Evolutionary conservation across 1,284 basidiomycete genomes (phyloP), one percentile per base, ranked within the genome.

Genomic region (Gastroboletus turbinatus): DNA sequence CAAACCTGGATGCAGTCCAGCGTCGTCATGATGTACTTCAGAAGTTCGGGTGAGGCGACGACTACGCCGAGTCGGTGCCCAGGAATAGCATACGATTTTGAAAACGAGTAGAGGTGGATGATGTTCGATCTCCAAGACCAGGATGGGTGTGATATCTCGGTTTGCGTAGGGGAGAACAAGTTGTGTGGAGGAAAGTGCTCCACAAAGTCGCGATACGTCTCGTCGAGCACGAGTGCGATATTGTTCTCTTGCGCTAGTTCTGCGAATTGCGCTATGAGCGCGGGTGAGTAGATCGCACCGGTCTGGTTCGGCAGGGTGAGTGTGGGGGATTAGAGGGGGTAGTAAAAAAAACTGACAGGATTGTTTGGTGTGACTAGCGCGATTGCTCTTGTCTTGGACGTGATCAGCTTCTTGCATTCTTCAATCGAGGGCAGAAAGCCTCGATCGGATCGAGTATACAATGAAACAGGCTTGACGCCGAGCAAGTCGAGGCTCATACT

Each of bases 191-290:
- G 75, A 27, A 71, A 71, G 16, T 77, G 66, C 1, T 79, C 72
- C 44, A 93, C 78, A 65, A 96, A 94, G 66, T 96, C 92, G 19
- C 92, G 83, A 71, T 96, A 96, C 0, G 92, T 94, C 72, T 94
- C 90, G 70, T 94, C 92, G n/a, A 96, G 60, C 23, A 96, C 82
- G n/a, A 96, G 80, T 0, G 91, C 87, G 11, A 95, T 69, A 4
- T 79, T 75, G 32, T 79, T 72, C 52, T 81, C 72, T 29, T 68
- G 73, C 0, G 91, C 89, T 0, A 96, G 79, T 0, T 72, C 65
- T 4, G 82, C 82, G 66, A 94, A 93, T 6, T 81, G 73, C 0
- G 76, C 69, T n/a, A 96, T 74, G 17, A 90, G 75, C 0, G 71
- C 67, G 0, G 83, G 78, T 0, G 87, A 71, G 65, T 93, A 94